Conservation (phyloP, 1,139 yeast genomes). For the Nakaseomyces kungkrabaensis region DNA sequence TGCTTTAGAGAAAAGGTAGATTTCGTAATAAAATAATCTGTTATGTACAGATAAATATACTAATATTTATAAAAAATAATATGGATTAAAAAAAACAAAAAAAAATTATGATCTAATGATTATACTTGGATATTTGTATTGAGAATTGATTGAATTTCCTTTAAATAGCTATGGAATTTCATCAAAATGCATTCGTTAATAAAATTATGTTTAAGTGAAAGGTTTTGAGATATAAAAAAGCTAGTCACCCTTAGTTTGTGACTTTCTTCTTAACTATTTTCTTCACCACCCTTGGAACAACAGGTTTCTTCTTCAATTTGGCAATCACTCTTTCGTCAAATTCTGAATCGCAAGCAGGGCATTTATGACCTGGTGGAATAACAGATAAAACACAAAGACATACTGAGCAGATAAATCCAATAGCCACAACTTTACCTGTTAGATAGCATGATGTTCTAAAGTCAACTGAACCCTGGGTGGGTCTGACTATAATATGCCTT, state of each 20-base stretch:
- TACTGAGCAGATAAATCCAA: conserved; percentile 92
- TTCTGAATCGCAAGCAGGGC: conserved; percentile 62
- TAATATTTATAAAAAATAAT: no score
- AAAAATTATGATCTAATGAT: no score
- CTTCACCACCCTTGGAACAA: conserved; percentile 15
- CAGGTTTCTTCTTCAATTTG: conserved; percentile 37
- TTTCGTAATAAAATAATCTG: no score
- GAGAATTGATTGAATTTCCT: no score
- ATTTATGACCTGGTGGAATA: conserved; percentile 43
- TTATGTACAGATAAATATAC: no score
- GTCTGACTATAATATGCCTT: conserved; percentile 63
- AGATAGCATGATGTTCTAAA: conserved; percentile 91
- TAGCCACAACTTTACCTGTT: conserved; percentile 79
- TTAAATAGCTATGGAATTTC: no score
- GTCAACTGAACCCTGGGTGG: conserved; percentile 80
- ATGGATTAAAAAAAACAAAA: no score
- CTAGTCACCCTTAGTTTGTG: not conserved
- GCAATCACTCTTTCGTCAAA: conserved; percentile 51
- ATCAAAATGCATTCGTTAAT: no score
- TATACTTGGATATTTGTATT: no score
- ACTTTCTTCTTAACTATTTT: conserved; percentile 5
- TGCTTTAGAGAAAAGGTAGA: no score
- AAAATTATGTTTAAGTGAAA: no score
- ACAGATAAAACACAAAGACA: conserved; percentile 62
- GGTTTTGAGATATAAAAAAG: no score